Percentiles rank a stretch among this genome's conserved stretches.
These are phyloP conservation scores for Afroboletus lepidellus DNA, from an alignment of 1,284 basidiomycete genomes.

Conservation along the genomic window DNA sequence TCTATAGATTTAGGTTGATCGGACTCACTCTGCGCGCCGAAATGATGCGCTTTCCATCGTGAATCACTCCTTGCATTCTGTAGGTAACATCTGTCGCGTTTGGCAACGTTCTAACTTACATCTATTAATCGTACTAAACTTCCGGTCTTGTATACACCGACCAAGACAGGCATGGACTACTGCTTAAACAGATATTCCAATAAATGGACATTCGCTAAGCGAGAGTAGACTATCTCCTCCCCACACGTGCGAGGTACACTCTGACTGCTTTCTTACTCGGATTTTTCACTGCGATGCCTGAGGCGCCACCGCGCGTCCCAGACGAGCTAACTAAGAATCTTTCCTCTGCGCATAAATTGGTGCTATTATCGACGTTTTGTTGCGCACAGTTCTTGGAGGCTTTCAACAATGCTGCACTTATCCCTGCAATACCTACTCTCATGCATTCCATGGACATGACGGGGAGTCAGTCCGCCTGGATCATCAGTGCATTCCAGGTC, in stretches of 20 bases:
- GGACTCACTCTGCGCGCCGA: neutral
- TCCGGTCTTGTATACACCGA: neutral
- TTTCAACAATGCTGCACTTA: constrained; percentile 49
- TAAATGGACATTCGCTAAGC: constrained; percentile 4
- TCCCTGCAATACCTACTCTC: constrained; percentile 41
- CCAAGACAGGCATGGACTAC: neutral
- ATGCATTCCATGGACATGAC: constrained; percentile 51
- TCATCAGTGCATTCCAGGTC: constrained; percentile 42
- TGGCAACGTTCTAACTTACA: neutral
- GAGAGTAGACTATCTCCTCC: neutral
- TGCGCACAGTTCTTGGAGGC: constrained; percentile 47
- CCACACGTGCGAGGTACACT: neutral
- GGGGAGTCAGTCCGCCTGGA: constrained; percentile 44
- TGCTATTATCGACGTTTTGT: constrained; percentile 44
- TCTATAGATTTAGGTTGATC: neutral
- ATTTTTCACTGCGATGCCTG: constrained; percentile 10
- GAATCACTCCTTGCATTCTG: neutral
- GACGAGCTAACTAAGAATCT: constrained; percentile 17
- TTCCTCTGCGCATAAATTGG: constrained; percentile 29
- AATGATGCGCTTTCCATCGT: neutral
- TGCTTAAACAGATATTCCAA: neutral
- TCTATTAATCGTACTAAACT: neutral
- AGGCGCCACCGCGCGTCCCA: constrained; percentile 23
- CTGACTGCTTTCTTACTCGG: neutral
- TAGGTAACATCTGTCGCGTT: neutral